Conservation (phyloP, 2,329 filamentous ascomycete species). For the Microcera coccophila region DNA sequence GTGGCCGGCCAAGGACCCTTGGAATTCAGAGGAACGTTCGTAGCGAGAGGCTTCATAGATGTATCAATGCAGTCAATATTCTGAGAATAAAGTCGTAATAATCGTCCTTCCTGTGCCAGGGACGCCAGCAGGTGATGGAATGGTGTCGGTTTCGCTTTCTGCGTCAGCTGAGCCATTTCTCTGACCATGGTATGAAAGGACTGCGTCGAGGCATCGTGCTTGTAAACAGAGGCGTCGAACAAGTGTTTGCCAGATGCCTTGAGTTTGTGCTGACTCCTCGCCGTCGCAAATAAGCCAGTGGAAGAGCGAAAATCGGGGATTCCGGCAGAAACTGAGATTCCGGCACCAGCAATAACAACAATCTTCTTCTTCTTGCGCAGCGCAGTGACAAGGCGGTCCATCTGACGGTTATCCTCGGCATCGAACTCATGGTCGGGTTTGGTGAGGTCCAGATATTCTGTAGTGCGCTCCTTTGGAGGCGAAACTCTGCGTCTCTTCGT, state of each 20-base stretch:
- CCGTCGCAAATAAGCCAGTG: conserved; percentile 79
- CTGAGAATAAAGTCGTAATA: conserved; percentile 89
- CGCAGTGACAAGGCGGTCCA: conserved; percentile 68
- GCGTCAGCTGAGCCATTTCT: conserved; percentile 74
- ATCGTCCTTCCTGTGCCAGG: conserved; percentile 77
- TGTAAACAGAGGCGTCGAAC: conserved; percentile 97
- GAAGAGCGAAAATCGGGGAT: conserved; percentile 96
- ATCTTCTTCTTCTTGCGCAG: conserved; percentile 92
- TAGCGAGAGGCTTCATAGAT: conserved; percentile 71
- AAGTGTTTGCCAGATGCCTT: conserved; percentile 88
- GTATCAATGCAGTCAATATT: conserved; percentile 97
- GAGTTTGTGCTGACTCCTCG: conserved; percentile 82
- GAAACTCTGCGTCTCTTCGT: conserved; percentile 71
- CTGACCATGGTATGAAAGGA: conserved; percentile 97
- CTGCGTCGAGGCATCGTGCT: conserved; percentile 80
- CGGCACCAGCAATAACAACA: conserved; percentile 91
- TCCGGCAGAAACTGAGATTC: conserved; percentile 93
- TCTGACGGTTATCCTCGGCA: conserved; percentile 47
- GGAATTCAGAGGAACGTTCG: conserved; percentile 71
- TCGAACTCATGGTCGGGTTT: conserved; percentile 48
- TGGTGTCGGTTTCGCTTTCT: conserved; percentile 71
- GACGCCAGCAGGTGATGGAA: conserved; percentile 95
- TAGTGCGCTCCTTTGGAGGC: conserved; percentile 63
- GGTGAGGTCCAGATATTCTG: conserved; percentile 72
- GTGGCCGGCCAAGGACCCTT: conserved; percentile 93